Evolutionary conservation across 768 basidiomycete genomes (phyloP).

Genomic region (Serendipita vermifera): DNA sequence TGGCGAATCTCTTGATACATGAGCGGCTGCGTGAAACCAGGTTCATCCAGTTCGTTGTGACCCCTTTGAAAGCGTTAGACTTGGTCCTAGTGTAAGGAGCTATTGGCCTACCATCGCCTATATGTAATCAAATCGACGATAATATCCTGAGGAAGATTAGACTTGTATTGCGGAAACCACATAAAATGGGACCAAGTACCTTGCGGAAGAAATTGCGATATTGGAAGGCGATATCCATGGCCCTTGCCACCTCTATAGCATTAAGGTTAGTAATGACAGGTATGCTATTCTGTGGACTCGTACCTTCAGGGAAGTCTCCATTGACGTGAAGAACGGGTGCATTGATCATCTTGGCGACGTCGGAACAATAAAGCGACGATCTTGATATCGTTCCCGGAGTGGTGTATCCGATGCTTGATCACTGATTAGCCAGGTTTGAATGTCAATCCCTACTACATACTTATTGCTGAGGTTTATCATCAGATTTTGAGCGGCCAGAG

Average conservation of each 20-base stretch:
- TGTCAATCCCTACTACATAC: no score
- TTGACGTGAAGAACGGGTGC: constrained; percentile 85
- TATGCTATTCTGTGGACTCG: not conserved
- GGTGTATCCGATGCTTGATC: constrained; percentile 75
- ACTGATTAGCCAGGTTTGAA: constrained; percentile 11
- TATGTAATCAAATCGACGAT: constrained; percentile 85
- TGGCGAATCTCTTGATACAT: constrained; percentile 85
- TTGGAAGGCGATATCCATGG: constrained; percentile 77
- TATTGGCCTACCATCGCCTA: constrained; percentile 48
- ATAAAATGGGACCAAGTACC: constrained; percentile 25
- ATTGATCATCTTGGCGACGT: constrained; percentile 81
- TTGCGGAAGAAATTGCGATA: constrained; percentile 81
- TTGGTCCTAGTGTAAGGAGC: not conserved
- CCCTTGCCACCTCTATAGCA: constrained; percentile 61
- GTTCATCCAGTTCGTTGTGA: constrained; percentile 82
- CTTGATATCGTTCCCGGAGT: constrained; percentile 75
- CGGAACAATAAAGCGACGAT: constrained; percentile 79
- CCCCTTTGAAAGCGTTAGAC: constrained; percentile 35
- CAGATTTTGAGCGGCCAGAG: not conserved
- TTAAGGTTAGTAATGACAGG: not conserved
- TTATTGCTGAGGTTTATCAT: constrained; percentile 22
- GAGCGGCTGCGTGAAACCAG: constrained; percentile 71
- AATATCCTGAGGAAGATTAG: constrained; percentile 40
- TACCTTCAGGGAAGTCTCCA: constrained; percentile 79
- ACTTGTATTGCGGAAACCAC: not conserved